Percentiles rank a stretch among this genome's conserved stretches.
Conservation (phyloP, 352 stramenopile genomes). For the Aphanomyces cochlioides region DNA sequence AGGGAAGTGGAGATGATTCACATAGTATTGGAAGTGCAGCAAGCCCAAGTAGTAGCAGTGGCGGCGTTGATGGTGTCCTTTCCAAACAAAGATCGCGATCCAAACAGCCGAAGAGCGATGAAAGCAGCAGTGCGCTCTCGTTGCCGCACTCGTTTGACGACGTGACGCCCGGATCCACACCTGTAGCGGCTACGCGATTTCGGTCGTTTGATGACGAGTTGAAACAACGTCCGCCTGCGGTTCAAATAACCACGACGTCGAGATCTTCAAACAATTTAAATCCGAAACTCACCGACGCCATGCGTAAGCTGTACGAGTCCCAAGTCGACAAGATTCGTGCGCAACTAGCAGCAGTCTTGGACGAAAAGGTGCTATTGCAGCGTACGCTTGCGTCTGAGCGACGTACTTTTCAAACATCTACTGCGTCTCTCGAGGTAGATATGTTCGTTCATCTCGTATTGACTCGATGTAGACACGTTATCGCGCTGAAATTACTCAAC, state of each 20-base stretch:
- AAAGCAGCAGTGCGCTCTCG: conserved; percentile 24
- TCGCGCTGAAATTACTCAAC: conserved; percentile 9
- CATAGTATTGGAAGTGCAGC: not conserved
- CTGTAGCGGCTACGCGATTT: conserved; percentile 2
- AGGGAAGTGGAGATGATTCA: too few species aligned
- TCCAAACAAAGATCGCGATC: not conserved
- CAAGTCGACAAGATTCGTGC: conserved; percentile 71
- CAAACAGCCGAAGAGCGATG: conserved; percentile 9
- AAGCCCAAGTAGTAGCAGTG: not conserved
- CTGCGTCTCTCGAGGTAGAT: conserved; percentile 36
- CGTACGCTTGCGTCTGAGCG: conserved; percentile 48
- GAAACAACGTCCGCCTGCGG: not conserved
- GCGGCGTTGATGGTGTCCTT: not conserved
- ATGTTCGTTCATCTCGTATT: not conserved
- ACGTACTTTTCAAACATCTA: conserved; percentile 32
- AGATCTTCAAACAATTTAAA: not conserved
- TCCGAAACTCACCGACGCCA: conserved; percentile 36
- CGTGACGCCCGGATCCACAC: conserved; percentile 12
- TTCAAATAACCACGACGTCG: not conserved
- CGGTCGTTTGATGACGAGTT: conserved; percentile 20
- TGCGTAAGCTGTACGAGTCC: conserved; percentile 80
- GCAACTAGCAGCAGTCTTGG: conserved; percentile 47
- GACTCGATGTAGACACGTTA: not conserved
- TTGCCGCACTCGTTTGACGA: conserved; percentile 28
- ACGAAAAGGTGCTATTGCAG: conserved; percentile 51